Percentiles rank a stretch among this genome's conserved stretches.
Evolutionary conservation across 495 filamentous ascomycete species (phyloP).

Genomic region (Talaromyces nanjingensis): DNA sequence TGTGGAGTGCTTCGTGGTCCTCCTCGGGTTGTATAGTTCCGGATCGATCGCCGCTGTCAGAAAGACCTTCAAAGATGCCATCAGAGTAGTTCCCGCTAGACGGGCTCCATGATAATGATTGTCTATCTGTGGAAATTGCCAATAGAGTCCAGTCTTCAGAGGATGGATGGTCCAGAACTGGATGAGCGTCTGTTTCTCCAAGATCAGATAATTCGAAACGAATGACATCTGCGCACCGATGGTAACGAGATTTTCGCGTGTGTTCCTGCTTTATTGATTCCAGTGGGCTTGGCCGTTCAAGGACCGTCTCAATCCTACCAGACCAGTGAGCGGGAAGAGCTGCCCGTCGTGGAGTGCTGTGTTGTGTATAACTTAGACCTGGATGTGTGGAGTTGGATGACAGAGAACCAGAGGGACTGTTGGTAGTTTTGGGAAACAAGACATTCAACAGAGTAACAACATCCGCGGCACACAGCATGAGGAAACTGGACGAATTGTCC

Average conservation of each 20-base stretch:
- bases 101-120: constrained; percentile 47
- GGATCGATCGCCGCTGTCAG: constrained; percentile 24
- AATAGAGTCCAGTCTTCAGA: constrained; percentile 51
- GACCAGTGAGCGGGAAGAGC: constrained; percentile 9
- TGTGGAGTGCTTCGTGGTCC: constrained; percentile 76
- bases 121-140: constrained; percentile 67
- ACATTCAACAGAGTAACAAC: constrained; percentile 34
- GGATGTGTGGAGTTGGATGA: background rate
- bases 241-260: constrained; percentile 7
- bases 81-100: constrained; percentile 4
- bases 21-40: constrained; percentile 65
- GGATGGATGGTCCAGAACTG: constrained; percentile 31
- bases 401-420: background rate
- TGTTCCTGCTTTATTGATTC: background rate
- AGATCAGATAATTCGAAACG: constrained; percentile 38
- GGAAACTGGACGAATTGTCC: constrained; percentile 14
- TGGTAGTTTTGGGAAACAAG: constrained; percentile 27
- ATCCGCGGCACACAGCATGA: constrained; percentile 36
- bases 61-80: constrained; percentile 44
- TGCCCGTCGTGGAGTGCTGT: background rate
- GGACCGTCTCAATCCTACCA: constrained; percentile 9
- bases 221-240: constrained; percentile 33
- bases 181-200: constrained; percentile 27
- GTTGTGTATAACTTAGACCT: constrained; percentile 2
- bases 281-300: background rate